phyloP scores from a whole-genome alignment of 2,329 filamentous ascomycete genomes.

The Ophiostoma pallidulum region DNA sequence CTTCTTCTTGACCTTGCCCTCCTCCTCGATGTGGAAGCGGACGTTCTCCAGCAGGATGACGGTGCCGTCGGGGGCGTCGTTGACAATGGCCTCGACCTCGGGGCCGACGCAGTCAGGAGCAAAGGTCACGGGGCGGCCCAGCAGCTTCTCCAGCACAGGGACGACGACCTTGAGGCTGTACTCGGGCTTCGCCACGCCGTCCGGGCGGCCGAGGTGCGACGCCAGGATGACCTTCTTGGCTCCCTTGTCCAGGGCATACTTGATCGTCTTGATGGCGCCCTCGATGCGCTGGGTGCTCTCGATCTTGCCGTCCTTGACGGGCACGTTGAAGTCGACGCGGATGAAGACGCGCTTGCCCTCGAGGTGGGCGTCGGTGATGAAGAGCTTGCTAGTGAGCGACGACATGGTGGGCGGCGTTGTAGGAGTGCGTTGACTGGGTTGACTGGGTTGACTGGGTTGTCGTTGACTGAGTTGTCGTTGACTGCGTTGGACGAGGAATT shows the following conservation, averaged over 20 bases:
- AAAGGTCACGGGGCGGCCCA: conserved; percentile 71
- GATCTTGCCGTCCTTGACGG: conserved; percentile 86
- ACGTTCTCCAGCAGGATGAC: conserved; percentile 94
- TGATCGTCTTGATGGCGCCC: conserved; percentile 90
- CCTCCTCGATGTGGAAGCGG: conserved; percentile 96
- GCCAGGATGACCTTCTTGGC: conserved; percentile 92
- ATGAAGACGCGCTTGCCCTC: conserved; percentile 98
- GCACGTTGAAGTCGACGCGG: conserved; percentile 99
- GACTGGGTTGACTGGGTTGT: background rate
- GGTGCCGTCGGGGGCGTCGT: conserved; percentile 69
- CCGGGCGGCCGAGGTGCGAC: conserved; percentile 95
- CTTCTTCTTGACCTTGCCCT: conserved; percentile 90
- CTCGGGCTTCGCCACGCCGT: conserved; percentile 82
- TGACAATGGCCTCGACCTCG: conserved; percentile 83
- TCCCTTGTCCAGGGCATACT: conserved; percentile 80
- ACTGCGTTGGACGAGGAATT: background rate
- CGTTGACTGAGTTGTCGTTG: background rate
- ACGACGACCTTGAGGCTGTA: conserved; percentile 93
- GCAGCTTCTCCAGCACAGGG: conserved; percentile 81
- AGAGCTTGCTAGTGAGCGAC: conserved; percentile 98
- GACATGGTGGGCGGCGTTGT: conserved; percentile 54
- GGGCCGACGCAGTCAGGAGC: conserved; percentile 83
- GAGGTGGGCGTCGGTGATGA: conserved; percentile 91
- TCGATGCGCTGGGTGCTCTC: conserved; percentile 99
- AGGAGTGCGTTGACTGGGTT: background rate